A percentile compares a stretch with the other conserved stretches of the same genome.
These are phyloP conservation scores for Pseudocercospora crystallina DNA, from an alignment of 2,329 filamentous ascomycete genomes.

Conservation along the genomic window DNA sequence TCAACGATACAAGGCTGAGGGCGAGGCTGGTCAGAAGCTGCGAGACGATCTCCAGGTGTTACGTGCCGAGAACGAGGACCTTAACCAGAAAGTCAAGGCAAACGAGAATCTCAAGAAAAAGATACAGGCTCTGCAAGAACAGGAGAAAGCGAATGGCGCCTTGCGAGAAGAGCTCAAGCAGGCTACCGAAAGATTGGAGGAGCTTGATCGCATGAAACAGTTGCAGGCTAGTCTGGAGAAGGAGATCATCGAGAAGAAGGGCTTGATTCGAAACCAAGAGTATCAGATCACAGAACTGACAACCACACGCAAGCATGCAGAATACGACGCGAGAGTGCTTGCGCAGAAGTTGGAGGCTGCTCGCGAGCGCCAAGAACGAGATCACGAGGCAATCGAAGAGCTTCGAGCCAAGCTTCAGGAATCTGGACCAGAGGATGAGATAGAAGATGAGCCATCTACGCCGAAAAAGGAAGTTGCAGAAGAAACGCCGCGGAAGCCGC, in stretches of 20 bases:
- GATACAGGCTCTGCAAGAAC: slow-evolving; percentile 51
- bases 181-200: slow-evolving; percentile 45
- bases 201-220: slow-evolving; percentile 47
- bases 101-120: slow-evolving; percentile 57
- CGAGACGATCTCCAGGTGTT: slow-evolving; percentile 52
- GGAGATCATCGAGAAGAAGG: slow-evolving; percentile 52
- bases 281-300: slow-evolving; percentile 54
- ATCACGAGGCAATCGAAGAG: slow-evolving; percentile 49
- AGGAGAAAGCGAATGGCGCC: slow-evolving; percentile 44
- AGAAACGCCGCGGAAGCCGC: slow-evolving; percentile 9
- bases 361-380: slow-evolving; percentile 47
- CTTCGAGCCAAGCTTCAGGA: slow-evolving; percentile 48
- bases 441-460: slow-evolving; percentile 22
- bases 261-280: slow-evolving; percentile 51
- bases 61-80: slow-evolving; percentile 50
- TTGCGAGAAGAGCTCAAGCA: slow-evolving; percentile 48
- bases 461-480: slow-evolving; percentile 12
- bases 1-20: slow-evolving; percentile 43
- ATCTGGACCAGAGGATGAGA: slow-evolving; percentile 37
- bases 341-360: slow-evolving; percentile 50
- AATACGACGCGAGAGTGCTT: slow-evolving; percentile 49
- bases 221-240: slow-evolving; percentile 47
- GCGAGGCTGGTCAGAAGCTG: slow-evolving; percentile 49
- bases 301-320: slow-evolving; percentile 47
- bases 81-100: slow-evolving; percentile 50